Base-by-base conservation (phyloP, 352 stramenopile species). In the Elongisporangium anandrum region DNA sequence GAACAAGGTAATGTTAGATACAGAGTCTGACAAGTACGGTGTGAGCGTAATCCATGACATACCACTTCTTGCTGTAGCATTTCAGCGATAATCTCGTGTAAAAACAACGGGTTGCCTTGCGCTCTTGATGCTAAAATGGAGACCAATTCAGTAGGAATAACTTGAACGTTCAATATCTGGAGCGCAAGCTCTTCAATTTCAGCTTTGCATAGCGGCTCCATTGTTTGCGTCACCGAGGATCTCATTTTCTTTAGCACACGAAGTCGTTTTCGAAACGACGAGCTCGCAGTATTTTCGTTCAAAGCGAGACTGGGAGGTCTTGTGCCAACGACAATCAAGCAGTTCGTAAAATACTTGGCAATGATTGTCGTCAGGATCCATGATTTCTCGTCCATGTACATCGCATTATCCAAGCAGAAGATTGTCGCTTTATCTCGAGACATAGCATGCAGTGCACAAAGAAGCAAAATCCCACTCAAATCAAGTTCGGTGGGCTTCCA, bases 331-430 rank as follows among this genome's bases (percentile, higher is more conserved):
- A 94, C 73, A 2, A 93, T 67, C 53, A 94, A 55, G 47, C 82
- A 94, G 60, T 95, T 95, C 1, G 84, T 94, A 50, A 94, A 94
- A 53, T 95, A 94, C 61, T 94, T 91, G 9, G 79, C 81, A 34
- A 94, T 77, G 45, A 90, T 89, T 12, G 83, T 81, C 10, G 87
- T 70, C n/a, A 95, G 57, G 24, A 81, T 77, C 86, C 86, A 95
- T 38, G 81, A 92, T 65, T 91, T 88, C 55, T 87, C 83, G 56
- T 95, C 86, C 82, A 94, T 93, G 58, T 92, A 83, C 84, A 93
- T 94, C 16, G 86, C 86, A 52, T 81, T 92, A 60, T 95, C 86
- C 38, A 95, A 74, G 48, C 79, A 92, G 48, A 95, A 87, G 1
- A 95, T 67, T 0, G 81, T 88, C 10, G 72, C 71, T 15, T 73